Evolutionary conservation across 306 rosid species (phyloP), one percentile per base, ranked within the genome.

Genomic region (Dryas octopetala): DNA sequence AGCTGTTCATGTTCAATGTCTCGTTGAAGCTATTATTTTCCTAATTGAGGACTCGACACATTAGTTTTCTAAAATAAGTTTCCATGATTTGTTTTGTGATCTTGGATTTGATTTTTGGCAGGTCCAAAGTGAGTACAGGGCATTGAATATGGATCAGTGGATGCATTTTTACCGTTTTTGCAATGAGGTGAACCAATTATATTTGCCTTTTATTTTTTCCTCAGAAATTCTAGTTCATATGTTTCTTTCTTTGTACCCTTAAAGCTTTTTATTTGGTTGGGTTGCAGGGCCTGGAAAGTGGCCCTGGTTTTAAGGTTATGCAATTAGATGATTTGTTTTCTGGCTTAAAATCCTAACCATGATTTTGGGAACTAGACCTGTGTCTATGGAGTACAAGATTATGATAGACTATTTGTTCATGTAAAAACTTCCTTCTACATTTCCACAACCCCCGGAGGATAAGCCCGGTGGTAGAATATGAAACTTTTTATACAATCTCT

Each of bases 71-170:
- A 6, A 6, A 54, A 19, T 48, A 55, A 51, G 62, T 62, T 5
- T 53, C 50, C 1, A 28, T 17, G 3, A 40, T 54, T 19, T 40
- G 64, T 71, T 45, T 2, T 70, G 26, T 44, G 54, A 19, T 44
- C 14, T 7, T 57, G 71, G 59, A 58, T 60, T 40, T 66, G 50
- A 60, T 46, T 71, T 76, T 67, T 73, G 66, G 60, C 88, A 90
- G 96, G 50, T 65, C 74, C 96, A 90, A 77, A 88, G 23, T 38
- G 91, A 85, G 48, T 88, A 90, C 76, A 82, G 80, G 83, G 89
- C 83, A 41, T 81, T 90, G 50, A 78, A 46, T 75, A 80, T 73
- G 78, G 96, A 90, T 78, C 96, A 90, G 44, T 90, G 96, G 96
- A 64, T 76, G 44, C 79, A 70, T 59, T 84, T 90, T 73, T 85